These are phyloP conservation scores for Eremomyces bilateralis DNA, from an alignment of 495 filamentous ascomycete genomes.

Conservation along the genomic window DNA sequence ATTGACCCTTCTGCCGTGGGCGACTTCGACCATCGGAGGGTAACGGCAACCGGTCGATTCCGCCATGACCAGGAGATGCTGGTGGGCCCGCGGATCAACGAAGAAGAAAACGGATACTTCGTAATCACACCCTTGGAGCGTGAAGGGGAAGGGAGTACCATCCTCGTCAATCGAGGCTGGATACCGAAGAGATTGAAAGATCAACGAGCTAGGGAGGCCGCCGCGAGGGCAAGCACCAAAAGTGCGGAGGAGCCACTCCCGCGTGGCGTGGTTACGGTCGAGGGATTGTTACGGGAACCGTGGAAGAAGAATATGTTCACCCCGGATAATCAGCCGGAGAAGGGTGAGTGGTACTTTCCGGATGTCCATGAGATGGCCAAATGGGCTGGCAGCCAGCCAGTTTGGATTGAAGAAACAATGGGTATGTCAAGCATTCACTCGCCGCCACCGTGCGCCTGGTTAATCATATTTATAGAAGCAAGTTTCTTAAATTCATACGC, in stretches of 20 bases:
- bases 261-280: conserved; percentile 44
- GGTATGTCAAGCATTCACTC: too few species aligned
- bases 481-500: conserved; percentile 53
- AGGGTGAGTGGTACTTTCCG: conserved; percentile 79
- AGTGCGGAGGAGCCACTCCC: conserved; percentile 32
- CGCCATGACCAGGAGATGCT: conserved; percentile 91
- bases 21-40: conserved; percentile 83
- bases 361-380: conserved; percentile 87
- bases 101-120: conserved; percentile 74
- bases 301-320: conserved; percentile 98
- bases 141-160: conserved; percentile 13
- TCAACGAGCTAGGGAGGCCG: conserved; percentile 34
- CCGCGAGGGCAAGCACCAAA: not conserved
- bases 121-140: conserved; percentile 83
- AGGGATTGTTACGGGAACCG: conserved; percentile 70
- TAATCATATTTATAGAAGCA: conserved; percentile 51
- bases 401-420: conserved; percentile 96
- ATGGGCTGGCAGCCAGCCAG: conserved; percentile 58
- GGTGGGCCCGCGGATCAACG: conserved; percentile 68
- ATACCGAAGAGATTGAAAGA: conserved; percentile 46
- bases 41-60: conserved; percentile 50
- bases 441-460: too few species aligned
- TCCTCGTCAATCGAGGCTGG: conserved; percentile 82
- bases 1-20: conserved; percentile 58
- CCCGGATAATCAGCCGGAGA: conserved; percentile 64